Evolutionary conservation across 2,329 filamentous ascomycete genomes (phyloP), one percentile per base, ranked within the genome.

Genomic region (Fusarium pininemorale): DNA sequence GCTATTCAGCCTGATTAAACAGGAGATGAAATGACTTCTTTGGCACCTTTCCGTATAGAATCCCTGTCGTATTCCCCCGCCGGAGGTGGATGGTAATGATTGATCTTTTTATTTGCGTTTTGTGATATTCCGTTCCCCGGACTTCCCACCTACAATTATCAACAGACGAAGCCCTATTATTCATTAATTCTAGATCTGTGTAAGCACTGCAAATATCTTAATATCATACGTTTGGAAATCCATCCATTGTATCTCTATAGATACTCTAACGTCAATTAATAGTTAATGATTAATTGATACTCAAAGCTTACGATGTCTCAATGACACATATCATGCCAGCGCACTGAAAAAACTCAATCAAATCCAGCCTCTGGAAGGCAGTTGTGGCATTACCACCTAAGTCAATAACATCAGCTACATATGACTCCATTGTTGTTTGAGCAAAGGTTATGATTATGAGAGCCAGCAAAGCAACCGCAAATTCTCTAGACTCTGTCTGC

Each of bases 261-360:
- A 0, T 45, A 26, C 11, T 6, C 1, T 5, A 13, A 45, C 42
- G 4, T 12, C 5, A 1, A 6, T 26, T 18, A 2, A 45, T 26
- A 20, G 7, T 26, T 1, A 39, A 35, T 35, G 1, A 35, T 15
- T 15, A 6, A 35, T 35, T 35, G 7, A 35, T 15, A 8, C 32
- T 15, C 15, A 1, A 35, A 3, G 32, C 32, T 35, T 35, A 15
- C 32, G 0, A 3, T 35, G 32, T 35, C 32, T 15, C 14, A 35
- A 35, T 15, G 1, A 35, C 32, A 35, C 32, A 35, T 15, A 35
- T 35, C 3, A 15, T 15, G 7, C 32, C 32, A 35, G 15, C 3
- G 32, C 3, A 15, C 14, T 35, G 14, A 0, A 35, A 35, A 35
- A 3, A 0, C 32, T 0, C 6, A 8, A 8, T 15, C 0, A 15